Conservation (phyloP, 2,329 filamentous ascomycete species). For the Colletotrichum chlorophyti region DNA sequence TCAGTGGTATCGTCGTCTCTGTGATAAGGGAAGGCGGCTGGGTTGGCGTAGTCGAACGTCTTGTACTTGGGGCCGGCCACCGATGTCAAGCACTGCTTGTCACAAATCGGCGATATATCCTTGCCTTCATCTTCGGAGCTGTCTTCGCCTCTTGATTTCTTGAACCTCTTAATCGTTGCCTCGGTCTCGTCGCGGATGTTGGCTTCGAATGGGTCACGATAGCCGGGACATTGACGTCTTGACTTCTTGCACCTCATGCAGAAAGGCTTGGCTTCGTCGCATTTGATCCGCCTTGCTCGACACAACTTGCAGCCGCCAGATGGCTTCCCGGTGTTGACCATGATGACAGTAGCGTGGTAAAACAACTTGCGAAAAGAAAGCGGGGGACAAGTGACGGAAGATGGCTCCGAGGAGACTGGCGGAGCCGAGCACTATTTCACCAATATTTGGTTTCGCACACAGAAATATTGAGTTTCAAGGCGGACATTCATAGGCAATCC, state of each 20-base stretch:
- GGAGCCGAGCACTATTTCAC: slow-evolving; percentile 20
- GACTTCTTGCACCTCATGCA: slow-evolving; percentile 35
- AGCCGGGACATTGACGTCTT: slow-evolving; percentile 34
- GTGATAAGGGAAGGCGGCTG: slow-evolving; percentile 11
- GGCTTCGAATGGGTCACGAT: slow-evolving; percentile 34
- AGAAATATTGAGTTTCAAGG: slow-evolving; percentile 2
- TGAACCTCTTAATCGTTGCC: slow-evolving; percentile 32
- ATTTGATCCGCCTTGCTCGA: slow-evolving; percentile 33
- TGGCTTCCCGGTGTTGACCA: slow-evolving; percentile 36
- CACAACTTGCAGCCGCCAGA: slow-evolving; percentile 35
- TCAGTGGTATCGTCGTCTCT: slow-evolving; percentile 9
- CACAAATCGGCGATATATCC: slow-evolving; percentile 10
- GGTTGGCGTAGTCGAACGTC: slow-evolving; percentile 23
- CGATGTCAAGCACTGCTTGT: slow-evolving; percentile 22
- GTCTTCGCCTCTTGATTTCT: slow-evolving; percentile 27
- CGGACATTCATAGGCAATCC: no score
- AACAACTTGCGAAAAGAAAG: not conserved
- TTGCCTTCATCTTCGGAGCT: slow-evolving; percentile 18
- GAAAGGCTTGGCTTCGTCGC: slow-evolving; percentile 33
- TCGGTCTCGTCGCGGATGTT: slow-evolving; percentile 35
- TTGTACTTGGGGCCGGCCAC: slow-evolving; percentile 22
- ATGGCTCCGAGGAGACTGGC: not conserved
- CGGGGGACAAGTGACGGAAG: not conserved
- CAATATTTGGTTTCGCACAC: not conserved
- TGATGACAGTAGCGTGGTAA: not conserved